Base-by-base conservation (phyloP, 371 early-diverging fungal species). In the Funneliformis caledonium region DNA sequence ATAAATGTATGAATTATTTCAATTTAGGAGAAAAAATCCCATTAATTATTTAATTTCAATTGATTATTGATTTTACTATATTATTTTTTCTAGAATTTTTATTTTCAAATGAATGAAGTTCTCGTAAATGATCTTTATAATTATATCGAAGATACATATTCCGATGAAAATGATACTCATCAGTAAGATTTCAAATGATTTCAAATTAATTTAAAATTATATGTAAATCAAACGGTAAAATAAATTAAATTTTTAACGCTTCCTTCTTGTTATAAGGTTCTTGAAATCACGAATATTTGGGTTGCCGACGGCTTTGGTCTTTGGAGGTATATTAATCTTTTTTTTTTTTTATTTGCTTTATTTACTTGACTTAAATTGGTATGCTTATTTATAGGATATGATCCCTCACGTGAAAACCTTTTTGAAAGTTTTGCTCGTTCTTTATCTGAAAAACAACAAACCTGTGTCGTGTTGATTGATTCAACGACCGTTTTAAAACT, bases 241-340 rank as follows among this genome's bases (percentile, higher is more conserved):
- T 43, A 37, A 16, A 26, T 50, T 7, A n/a, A 37, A 37, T 37
- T 37, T 26, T 37, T 37, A 37, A 37, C 37, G 1, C 3, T 74
- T 26, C 11, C 7, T 19, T 19, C 26, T 73, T 47, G 1, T 19
- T 50, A 14, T 12, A 76, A 83, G 85, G 65, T 72, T 85, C 83
- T 22, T 59, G 50, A 75, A 75, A 1, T 72, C 88, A 67, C 91
- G 89, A 2, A 86, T 83, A 45, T 89, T 87, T 76, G 94, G 92
- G 81, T 83, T 93, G 19, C 94, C 94, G 3, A 91, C 94, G 26
- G 94, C 87, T 0, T 85, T 92, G 14, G 88, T 93, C 3, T 92
- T 93, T 86, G 90, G 93, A 16, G 93, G 91, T 82, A 70, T 45
- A 26, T 78, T 68, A 37, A 4, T 0, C 7, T 7, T n/a, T 45